Evolutionary conservation across 2,329 filamentous ascomycete genomes (phyloP).

Genomic region (Lomentospora prolificans): DNA sequence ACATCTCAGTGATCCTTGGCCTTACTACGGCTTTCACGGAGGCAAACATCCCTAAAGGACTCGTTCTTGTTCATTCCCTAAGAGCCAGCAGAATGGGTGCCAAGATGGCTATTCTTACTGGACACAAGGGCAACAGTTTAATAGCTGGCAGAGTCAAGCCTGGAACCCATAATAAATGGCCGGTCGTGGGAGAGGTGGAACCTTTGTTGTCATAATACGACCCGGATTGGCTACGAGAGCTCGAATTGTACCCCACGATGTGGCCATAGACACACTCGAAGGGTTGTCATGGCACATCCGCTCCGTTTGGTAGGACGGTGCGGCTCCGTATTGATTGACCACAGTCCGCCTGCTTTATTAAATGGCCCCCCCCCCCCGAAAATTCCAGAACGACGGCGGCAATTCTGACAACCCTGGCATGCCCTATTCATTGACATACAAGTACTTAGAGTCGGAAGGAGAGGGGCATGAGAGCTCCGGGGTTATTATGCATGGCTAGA

Average conservation of each 20-base stretch:
- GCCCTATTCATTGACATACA: not conserved
- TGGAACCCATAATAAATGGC: constrained; percentile 3
- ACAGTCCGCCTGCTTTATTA: not conserved
- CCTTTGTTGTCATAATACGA: constrained; percentile 4
- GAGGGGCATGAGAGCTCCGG: not conserved
- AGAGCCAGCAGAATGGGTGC: not conserved
- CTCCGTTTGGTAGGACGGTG: not conserved
- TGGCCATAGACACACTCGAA: not conserved
- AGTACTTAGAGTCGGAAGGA: not conserved
- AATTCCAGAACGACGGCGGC: constrained; percentile 2
- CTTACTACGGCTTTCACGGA: not conserved
- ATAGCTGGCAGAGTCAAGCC: constrained; percentile 1
- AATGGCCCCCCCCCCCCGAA: not conserved
- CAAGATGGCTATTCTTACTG: not conserved
- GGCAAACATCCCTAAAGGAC: not conserved
- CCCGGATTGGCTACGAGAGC: not conserved
- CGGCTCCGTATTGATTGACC: not conserved
- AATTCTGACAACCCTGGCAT: not conserved
- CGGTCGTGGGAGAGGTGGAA: constrained; percentile 1
- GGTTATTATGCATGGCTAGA: not conserved
- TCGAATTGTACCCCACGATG: constrained; percentile 3
- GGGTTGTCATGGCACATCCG: not conserved
- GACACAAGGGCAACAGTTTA: constrained; percentile 1
- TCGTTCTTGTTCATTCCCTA: not conserved
- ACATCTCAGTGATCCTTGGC: not conserved